Percentiles rank a stretch among this genome's conserved stretches.
These are phyloP conservation scores for Diaporthe caulivora DNA, from an alignment of 2,329 filamentous ascomycete species.

Conservation along the genomic window DNA sequence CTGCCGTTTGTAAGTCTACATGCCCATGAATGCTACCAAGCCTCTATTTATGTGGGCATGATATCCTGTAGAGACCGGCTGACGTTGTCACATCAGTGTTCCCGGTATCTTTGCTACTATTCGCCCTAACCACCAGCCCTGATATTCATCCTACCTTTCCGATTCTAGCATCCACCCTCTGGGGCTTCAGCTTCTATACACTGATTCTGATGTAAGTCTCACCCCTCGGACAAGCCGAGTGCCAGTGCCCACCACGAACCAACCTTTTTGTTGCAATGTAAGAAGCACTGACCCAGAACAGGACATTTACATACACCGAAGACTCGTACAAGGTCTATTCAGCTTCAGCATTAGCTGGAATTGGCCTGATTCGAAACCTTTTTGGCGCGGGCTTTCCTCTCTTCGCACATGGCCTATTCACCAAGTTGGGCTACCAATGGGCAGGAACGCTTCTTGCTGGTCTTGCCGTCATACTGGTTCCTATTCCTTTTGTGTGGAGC, in stretches of 20 bases:
- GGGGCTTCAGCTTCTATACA: constrained; percentile 63
- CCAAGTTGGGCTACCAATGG: constrained; percentile 52
- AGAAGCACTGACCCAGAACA: not conserved
- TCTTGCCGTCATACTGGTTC: constrained; percentile 50
- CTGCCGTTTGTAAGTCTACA: constrained; percentile 49
- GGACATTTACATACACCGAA: constrained; percentile 60
- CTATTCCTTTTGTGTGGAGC: constrained; percentile 48
- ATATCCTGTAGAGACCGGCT: not conserved
- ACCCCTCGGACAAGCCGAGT: not conserved
- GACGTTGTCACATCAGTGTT: constrained; percentile 40
- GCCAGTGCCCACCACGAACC: not conserved
- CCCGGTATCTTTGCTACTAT: constrained; percentile 52
- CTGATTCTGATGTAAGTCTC: constrained; percentile 56
- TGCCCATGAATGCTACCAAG: not conserved
- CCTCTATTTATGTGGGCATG: too few relatives aligned
- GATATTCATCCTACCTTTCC: constrained; percentile 58
- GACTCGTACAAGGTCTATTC: constrained; percentile 59
- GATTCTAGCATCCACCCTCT: constrained; percentile 61
- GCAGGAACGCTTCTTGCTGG: constrained; percentile 51
- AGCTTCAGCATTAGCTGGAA: constrained; percentile 56
- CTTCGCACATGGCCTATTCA: constrained; percentile 51
- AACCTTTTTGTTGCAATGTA: too few relatives aligned
- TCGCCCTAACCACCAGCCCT: constrained; percentile 49
- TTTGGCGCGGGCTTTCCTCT: constrained; percentile 55
- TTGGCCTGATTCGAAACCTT: constrained; percentile 53